These are phyloP conservation scores for Aspergillus costaricaensis DNA, from an alignment of 2,329 filamentous ascomycete genomes.

Conservation along the genomic window DNA sequence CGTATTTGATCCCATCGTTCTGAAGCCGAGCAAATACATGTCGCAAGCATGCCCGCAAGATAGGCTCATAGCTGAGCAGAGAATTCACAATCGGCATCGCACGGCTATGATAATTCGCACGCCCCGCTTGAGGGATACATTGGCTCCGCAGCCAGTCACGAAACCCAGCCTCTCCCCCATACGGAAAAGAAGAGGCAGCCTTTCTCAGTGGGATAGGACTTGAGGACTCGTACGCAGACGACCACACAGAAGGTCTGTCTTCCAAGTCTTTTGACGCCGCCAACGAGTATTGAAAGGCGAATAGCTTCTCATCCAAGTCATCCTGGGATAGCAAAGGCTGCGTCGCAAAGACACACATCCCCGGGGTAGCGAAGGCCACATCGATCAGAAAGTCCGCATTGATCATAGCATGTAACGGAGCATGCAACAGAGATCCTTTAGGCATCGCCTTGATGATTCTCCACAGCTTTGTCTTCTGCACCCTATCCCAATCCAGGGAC, in stretches of 20 bases:
- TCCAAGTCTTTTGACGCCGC: constrained; percentile 47
- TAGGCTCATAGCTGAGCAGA: constrained; percentile 85
- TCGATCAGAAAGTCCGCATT: constrained; percentile 79
- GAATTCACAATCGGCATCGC: constrained; percentile 74
- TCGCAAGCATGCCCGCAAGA: constrained; percentile 75
- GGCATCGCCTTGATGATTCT: constrained; percentile 82
- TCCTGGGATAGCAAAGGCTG: constrained; percentile 57
- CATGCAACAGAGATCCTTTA: constrained; percentile 72
- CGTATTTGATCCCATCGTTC: constrained; percentile 82
- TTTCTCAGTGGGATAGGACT: constrained; percentile 60
- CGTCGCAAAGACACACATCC: constrained; percentile 69
- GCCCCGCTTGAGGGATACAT: constrained; percentile 66
- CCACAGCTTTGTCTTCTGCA: constrained; percentile 85
- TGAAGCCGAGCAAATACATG: constrained; percentile 70
- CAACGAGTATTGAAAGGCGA: constrained; percentile 65
- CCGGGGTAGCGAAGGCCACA: constrained; percentile 67
- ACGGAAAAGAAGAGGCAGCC: constrained; percentile 74
- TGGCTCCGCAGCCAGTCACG: constrained; percentile 73
- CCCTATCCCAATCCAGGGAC: constrained; percentile 84
- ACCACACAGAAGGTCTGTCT: constrained; percentile 63
- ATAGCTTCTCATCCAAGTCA: constrained; percentile 55
- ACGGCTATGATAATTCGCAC: constrained; percentile 76
- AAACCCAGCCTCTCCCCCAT: constrained; percentile 71
- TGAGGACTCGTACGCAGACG: constrained; percentile 59
- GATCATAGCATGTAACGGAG: constrained; percentile 88